phyloP scores from a whole-genome alignment of 148 eudicot species.

The Selenicereus undatus region DNA sequence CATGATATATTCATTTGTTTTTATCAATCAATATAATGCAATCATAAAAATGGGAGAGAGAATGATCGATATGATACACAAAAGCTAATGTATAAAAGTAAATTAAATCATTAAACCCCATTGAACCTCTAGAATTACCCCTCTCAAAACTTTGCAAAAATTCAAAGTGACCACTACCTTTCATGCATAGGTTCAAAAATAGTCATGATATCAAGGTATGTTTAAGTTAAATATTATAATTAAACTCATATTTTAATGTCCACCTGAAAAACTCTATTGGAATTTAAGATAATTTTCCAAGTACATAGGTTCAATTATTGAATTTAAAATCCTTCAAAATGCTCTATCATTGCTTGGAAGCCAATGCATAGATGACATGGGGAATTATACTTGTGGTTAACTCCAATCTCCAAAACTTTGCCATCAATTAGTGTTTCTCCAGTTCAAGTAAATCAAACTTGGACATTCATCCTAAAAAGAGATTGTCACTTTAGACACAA shows the following conservation, averaged over 20 bases:
- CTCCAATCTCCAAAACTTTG: neutral
- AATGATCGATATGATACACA: no score
- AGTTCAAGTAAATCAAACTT: neutral
- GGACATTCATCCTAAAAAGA: neutral
- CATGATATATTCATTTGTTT: no score
- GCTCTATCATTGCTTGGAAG: conserved; percentile 8
- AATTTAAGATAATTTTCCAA: neutral
- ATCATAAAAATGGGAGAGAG: no score
- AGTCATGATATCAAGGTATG: no score
- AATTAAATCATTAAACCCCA: neutral
- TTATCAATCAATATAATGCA: no score
- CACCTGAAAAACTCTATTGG: no score
- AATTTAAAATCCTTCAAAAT: neutral
- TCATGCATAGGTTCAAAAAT: no score
- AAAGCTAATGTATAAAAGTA: neutral
- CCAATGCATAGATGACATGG: conserved; percentile 4
- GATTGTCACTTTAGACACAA: neutral
- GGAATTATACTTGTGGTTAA: neutral
- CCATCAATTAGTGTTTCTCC: neutral
- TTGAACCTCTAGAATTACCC: no score
- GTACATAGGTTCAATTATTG: neutral
- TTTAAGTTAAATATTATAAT: no score
- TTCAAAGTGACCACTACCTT: no score
- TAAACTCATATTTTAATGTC: no score
- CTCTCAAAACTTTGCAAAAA: no score